Base-by-base conservation (phyloP, 805 yeast genomes). In the Ogataea haglerorum region DNA sequence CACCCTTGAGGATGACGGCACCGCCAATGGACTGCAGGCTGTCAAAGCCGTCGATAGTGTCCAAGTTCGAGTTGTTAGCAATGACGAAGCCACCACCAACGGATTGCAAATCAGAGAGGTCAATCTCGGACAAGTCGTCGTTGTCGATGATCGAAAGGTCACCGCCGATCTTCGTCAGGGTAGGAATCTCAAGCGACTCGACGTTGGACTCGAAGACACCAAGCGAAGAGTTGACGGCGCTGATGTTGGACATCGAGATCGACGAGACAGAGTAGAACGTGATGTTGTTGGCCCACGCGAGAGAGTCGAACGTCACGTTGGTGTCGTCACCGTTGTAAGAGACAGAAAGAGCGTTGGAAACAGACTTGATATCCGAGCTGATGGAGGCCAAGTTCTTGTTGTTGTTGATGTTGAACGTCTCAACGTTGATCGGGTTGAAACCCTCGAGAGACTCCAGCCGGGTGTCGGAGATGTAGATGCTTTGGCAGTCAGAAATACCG, bases 21-120 rank as follows among this genome's bases (percentile, higher is more conserved):
- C 99, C 98, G 62, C 85, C 86, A 57, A 91, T 78, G 46, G 85
- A 67, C 63, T 73, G 67, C 59, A 93, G 75, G 51, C 73, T 61
- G 54, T 81, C 80, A 79, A 93, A 86, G 62, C 88, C 91, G 44
- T 72, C 72, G 61, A 91, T 72, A 43, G 73, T 56, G 36, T 62
- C 65, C 63, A 91, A 80, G 40, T 74, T 67, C 51, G 86, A 70
- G 84, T 93, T 93, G 80, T 89, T 87, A 50, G 85, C 79, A 61
- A 93, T 72, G 57, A 77, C 82, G 67, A 93, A 85, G 68, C 96
- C 99, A 78, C 99, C 98, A 65, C 91, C 95, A 58, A 93, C 72
- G 36, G 75, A 51, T 47, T 80, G 72, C 68, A 93, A 78, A 62
- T 74, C 65, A 38, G 85, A 71, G 75, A 88, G 83, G 52, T 82